Base-by-base conservation (phyloP, 2,329 filamentous ascomycete genomes). In the Penicillium brasilianum region DNA sequence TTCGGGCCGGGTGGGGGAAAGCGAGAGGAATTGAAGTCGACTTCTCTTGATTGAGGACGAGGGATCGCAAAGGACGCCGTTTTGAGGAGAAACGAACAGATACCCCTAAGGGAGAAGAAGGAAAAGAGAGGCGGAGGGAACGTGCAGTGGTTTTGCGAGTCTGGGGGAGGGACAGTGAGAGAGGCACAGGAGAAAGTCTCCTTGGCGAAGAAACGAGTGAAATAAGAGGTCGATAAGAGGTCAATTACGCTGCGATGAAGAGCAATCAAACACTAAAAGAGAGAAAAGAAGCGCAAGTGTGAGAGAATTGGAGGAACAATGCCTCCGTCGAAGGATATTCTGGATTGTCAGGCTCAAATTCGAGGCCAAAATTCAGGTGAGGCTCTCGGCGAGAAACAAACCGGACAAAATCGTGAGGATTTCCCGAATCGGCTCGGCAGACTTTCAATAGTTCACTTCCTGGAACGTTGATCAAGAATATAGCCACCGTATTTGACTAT, bases 31-130 rank as follows among this genome's bases (percentile, higher is more conserved):
- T 63, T 58, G n/a, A 25, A 34, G 30, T 61, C 60, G 55, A 57
- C 32, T 54, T 66, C 64, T 59, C 60, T 63, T 57, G 63, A 59
- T 49, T 49, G 65, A 57, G 63, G 57, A 54, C 44, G 57, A 63
- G 59, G 25, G 58, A 36, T 22, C 57, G 58, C 60, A 52, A 64
- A 63, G 57, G 66, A 70, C 66, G 68, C 68, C 68, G 68, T 70
- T 66, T 67, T 70, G 68, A 66, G 59, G 20, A 41, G 20, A 58
- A 61, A 59, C 41, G 32, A 46, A 34, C 28, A 41, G 32, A 32
- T 18, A 32, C 37, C 51, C 39, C 39, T 14, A 32, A 55, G 36
- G 43, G n/a, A 30, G 49, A 49, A 22, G 28, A 25, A 28, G 32
- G 37, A 22, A 18, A 48, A 54, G 18, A 39, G 37, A 30, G 43